These are phyloP conservation scores for Penicillium dipodomyicola DNA, from an alignment of 495 filamentous ascomycete genomes.

Conservation along the genomic window DNA sequence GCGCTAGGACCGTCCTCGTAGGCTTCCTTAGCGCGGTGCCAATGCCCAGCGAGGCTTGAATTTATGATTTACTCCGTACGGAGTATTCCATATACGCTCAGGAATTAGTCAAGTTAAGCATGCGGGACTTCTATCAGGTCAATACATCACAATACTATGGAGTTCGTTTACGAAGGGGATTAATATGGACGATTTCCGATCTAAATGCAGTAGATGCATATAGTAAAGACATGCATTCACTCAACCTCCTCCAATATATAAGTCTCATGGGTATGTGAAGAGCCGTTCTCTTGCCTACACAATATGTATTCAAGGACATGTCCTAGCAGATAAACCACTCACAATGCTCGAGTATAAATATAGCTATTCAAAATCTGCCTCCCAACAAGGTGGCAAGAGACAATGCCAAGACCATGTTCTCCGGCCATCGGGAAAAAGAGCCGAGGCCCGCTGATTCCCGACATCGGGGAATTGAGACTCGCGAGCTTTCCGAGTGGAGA, in stretches of 20 bases:
- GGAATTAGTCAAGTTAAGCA: too few relatives aligned
- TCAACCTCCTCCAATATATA: not conserved
- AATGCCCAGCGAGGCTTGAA: not conserved
- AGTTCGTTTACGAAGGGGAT: not conserved
- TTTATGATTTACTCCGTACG: not conserved
- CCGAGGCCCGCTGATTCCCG: not conserved
- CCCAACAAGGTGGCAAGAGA: not conserved
- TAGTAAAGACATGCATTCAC: not conserved
- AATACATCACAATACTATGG: not conserved
- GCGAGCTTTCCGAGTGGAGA: not conserved
- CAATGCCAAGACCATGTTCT: not conserved
- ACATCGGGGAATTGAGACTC: not conserved
- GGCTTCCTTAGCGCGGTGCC: not conserved
- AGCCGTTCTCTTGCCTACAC: not conserved
- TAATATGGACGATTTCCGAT: not conserved
- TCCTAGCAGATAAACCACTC: not conserved
- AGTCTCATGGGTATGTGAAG: not conserved
- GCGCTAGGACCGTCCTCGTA: too few relatives aligned
- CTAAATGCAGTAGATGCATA: not conserved
- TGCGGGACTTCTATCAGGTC: not conserved
- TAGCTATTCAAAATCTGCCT: not conserved
- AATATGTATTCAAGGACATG: not conserved
- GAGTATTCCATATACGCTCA: not conserved
- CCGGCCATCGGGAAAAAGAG: not conserved
- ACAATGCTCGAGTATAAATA: not conserved